These are phyloP conservation scores for Eutrema japonicum DNA, from an alignment of 345 rosid species.

Conservation along the genomic window DNA sequence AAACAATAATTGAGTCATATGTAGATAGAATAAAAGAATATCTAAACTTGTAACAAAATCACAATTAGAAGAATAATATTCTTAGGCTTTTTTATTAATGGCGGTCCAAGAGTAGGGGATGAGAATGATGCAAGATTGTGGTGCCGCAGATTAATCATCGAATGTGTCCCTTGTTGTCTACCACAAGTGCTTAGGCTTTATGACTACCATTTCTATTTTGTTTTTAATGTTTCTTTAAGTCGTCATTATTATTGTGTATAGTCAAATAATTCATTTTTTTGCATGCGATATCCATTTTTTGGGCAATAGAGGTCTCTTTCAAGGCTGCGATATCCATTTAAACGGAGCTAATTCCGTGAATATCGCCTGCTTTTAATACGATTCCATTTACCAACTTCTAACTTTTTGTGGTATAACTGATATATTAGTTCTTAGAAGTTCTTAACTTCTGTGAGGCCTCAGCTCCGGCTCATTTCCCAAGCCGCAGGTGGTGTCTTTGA, in stretches of 20 bases:
- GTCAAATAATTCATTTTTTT: slow-evolving; percentile 3
- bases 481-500: too few relatives aligned
- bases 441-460: too few relatives aligned
- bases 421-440: too few relatives aligned
- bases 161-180: slow-evolving; percentile 39
- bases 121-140: slow-evolving; percentile 36
- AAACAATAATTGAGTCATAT: slow-evolving; percentile 5
- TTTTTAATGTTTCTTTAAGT: not conserved
- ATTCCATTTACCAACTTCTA: not conserved
- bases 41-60: slow-evolving; percentile 1
- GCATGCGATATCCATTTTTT: slow-evolving; percentile 43
- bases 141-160: slow-evolving; percentile 38
- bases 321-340: slow-evolving; percentile 38
- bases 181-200: slow-evolving; percentile 21
- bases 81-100: not conserved
- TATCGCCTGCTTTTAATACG: not conserved
- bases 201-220: slow-evolving; percentile 25
- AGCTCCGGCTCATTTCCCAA: too few relatives aligned
- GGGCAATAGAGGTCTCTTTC: too few relatives aligned
- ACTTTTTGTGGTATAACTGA: too few relatives aligned
- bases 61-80: not conserved
- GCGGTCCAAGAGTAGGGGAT: slow-evolving; percentile 18
- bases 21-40: not conserved
- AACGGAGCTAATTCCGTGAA: not conserved
- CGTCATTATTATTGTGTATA: slow-evolving; percentile 22